phyloP scores from a whole-genome alignment of 352 stramenopile species.

The Phytophthora pisi region DNA sequence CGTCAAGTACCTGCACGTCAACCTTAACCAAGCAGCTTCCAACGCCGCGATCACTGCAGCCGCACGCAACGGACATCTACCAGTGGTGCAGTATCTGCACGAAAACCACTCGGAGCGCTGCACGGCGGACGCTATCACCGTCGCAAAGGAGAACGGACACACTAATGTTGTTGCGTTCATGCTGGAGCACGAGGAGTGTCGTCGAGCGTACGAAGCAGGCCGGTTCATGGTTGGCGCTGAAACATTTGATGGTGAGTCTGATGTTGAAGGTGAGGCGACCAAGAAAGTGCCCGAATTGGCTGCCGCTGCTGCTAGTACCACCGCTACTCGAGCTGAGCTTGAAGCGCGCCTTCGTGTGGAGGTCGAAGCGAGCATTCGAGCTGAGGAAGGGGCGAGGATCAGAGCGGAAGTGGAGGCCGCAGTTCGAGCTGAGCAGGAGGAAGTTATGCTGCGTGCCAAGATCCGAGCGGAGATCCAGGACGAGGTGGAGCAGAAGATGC shows the following conservation, averaged over 20 bases:
- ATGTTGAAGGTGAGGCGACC: not conserved
- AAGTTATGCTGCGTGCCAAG: constrained; percentile 8
- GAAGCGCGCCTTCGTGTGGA: constrained; percentile 14
- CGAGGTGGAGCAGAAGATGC: constrained; percentile 27
- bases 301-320: not conserved
- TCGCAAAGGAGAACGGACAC: constrained; percentile 9
- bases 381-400: constrained; percentile 19
- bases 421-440: constrained; percentile 21
- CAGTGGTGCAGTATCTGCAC: constrained; percentile 17
- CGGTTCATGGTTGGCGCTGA: constrained; percentile 5
- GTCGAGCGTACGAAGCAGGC: constrained; percentile 9
- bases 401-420: constrained; percentile 16
- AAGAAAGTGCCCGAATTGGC: not conserved
- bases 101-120: constrained; percentile 14
- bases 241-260: constrained; percentile 1
- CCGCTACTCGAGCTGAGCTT: not conserved
- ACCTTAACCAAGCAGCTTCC: constrained; percentile 5
- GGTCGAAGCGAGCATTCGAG: constrained; percentile 21
- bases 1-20: constrained; percentile 16
- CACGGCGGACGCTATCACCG: constrained; percentile 1
- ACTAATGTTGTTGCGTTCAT: constrained; percentile 1
- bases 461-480: constrained; percentile 25
- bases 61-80: constrained; percentile 13
- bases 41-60: constrained; percentile 16
- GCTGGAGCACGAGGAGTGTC: constrained; percentile 15